These are phyloP conservation scores for Geosmithia flava DNA, from an alignment of 2,329 filamentous ascomycete species.

Conservation along the genomic window DNA sequence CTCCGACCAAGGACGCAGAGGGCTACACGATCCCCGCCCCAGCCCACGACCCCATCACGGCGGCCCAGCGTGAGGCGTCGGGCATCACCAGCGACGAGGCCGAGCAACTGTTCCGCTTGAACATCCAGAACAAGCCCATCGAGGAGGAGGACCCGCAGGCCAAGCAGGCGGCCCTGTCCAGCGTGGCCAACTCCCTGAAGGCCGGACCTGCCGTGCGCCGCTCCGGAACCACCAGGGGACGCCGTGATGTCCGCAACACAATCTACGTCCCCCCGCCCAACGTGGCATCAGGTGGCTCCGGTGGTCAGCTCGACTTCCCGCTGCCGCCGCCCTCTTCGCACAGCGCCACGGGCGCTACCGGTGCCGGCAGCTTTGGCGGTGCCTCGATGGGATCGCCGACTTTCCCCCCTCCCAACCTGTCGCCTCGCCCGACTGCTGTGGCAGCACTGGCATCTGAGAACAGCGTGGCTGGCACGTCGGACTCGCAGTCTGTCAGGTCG, in stretches of 20 bases:
- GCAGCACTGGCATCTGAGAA: slow-evolving; percentile 50
- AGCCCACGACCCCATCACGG: slow-evolving; percentile 53
- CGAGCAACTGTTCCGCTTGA: slow-evolving; percentile 65
- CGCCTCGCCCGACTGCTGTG: slow-evolving; percentile 31
- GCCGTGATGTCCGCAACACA: slow-evolving; percentile 84
- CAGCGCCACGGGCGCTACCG: too few species aligned
- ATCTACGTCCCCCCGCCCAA: slow-evolving; percentile 54
- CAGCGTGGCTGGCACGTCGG: slow-evolving; percentile 49
- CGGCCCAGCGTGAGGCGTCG: slow-evolving; percentile 55
- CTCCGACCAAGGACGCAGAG: slow-evolving; percentile 53
- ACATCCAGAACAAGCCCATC: slow-evolving; percentile 67
- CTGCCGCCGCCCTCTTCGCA: slow-evolving; percentile 1
- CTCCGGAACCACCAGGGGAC: slow-evolving; percentile 68
- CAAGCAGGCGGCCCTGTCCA: slow-evolving; percentile 61
- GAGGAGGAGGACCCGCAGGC: slow-evolving; percentile 66
- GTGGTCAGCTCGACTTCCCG: slow-evolving; percentile 6
- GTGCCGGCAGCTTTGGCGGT: too few species aligned
- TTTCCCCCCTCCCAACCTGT: slow-evolving; percentile 4
- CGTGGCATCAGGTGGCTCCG: background rate
- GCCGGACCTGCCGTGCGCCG: slow-evolving; percentile 54
- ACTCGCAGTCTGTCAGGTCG: slow-evolving; percentile 86
- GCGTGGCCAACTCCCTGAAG: slow-evolving; percentile 61
- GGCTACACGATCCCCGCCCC: slow-evolving; percentile 63
- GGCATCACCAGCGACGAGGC: slow-evolving; percentile 37
- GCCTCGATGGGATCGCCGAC: slow-evolving; percentile 2